A percentile compares a stretch with the other conserved stretches of the same genome.
Conservation (phyloP, 495 filamentous ascomycete species). For the Aspergillus biplanus region DNA sequence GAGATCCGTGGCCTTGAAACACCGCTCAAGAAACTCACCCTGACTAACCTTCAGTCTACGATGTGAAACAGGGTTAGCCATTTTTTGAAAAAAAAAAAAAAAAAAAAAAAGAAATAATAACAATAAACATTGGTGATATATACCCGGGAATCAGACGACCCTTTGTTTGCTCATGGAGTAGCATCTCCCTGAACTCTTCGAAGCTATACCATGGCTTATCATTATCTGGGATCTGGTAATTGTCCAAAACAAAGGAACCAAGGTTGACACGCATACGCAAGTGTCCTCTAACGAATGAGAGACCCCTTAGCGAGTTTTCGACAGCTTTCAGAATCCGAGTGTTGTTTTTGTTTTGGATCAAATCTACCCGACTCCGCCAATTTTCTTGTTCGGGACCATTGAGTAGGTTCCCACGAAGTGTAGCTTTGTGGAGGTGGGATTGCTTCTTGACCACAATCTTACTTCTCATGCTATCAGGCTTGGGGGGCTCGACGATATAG, state of each 20-base stretch:
- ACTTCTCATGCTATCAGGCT: constrained; percentile 20
- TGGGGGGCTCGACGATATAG: constrained; percentile 47
- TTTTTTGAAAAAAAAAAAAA: background rate
- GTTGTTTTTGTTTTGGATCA: constrained; percentile 33
- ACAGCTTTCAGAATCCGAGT: constrained; percentile 31
- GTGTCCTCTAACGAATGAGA: constrained; percentile 41
- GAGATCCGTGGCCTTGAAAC: constrained; percentile 38
- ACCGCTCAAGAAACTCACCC: constrained; percentile 29
- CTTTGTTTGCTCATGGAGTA: constrained; percentile 41
- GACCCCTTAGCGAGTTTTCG: constrained; percentile 31
- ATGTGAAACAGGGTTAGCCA: constrained; percentile 6
- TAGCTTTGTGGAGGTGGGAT: constrained; percentile 21
- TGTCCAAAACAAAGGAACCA: constrained; percentile 54
- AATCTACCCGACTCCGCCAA: constrained; percentile 19
- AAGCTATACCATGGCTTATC: constrained; percentile 42
- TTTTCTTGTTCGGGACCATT: constrained; percentile 10
- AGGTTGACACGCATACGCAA: constrained; percentile 61
- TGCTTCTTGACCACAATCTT: constrained; percentile 25
- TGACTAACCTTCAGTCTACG: constrained; percentile 31
- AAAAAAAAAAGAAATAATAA: background rate
- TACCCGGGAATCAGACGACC: constrained; percentile 47
- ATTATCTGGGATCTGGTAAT: constrained; percentile 43
- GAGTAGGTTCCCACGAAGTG: constrained; percentile 16
- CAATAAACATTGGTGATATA: constrained; percentile 8
- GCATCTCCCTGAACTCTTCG: constrained; percentile 53